Evolutionary conservation across 768 basidiomycete species (phyloP).

Genomic region (Filobasidium floriforme): DNA sequence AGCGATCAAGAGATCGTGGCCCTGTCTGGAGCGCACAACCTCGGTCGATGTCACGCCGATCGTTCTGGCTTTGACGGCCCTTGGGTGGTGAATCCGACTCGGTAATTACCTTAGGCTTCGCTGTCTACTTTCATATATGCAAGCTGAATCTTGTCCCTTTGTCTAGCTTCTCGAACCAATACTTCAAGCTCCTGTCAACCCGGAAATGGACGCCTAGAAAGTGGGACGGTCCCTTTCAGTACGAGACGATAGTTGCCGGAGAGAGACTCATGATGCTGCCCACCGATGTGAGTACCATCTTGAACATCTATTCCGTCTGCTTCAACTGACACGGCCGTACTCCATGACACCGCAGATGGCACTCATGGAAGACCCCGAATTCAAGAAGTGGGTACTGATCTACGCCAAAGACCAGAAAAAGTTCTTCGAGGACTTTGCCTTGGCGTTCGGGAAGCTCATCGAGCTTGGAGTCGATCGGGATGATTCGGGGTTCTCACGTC

Average conservation of each 20-base stretch:
- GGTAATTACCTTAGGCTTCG: constrained; percentile 14
- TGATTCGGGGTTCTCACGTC: constrained; percentile 41
- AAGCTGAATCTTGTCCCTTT: background rate
- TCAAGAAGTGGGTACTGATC: constrained; percentile 42
- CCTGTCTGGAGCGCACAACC: constrained; percentile 43
- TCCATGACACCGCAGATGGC: constrained; percentile 33
- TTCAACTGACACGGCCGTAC: background rate
- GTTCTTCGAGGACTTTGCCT: constrained; percentile 43
- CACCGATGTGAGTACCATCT: constrained; percentile 35
- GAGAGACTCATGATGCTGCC: constrained; percentile 46
- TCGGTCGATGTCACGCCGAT: constrained; percentile 45
- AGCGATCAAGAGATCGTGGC: constrained; percentile 46
- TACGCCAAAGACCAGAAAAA: constrained; percentile 44
- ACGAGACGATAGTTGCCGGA: constrained; percentile 41
- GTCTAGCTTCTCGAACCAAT: constrained; percentile 43
- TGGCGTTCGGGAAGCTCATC: constrained; percentile 45
- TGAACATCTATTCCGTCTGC: background rate
- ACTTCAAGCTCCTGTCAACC: constrained; percentile 42
- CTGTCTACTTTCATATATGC: background rate
- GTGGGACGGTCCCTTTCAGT: constrained; percentile 46
- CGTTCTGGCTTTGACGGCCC: constrained; percentile 45
- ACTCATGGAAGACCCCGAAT: constrained; percentile 39
- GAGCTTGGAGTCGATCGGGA: constrained; percentile 45
- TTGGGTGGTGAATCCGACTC: constrained; percentile 46
- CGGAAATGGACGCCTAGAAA: constrained; percentile 41